Evolutionary conservation across 495 filamentous ascomycete genomes (phyloP).

Genomic region (Clavariopsis aquatica): DNA sequence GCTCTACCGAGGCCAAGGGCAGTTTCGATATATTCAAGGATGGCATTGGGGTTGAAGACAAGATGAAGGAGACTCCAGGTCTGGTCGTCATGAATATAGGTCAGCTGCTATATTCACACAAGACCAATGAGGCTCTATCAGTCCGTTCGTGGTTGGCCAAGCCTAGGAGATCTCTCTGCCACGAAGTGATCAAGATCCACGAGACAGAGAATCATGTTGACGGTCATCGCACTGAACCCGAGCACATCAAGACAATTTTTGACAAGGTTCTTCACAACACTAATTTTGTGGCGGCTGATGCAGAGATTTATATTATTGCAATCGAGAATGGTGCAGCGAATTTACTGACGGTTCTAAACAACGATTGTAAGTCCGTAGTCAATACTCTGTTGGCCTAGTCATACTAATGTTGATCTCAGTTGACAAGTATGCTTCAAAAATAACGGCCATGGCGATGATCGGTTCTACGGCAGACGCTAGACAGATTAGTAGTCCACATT

Average conservation of each 20-base stretch:
- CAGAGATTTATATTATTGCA: slow-evolving; percentile 45
- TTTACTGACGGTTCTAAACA: slow-evolving; percentile 29
- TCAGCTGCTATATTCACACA: slow-evolving; percentile 43
- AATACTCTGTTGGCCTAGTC: background rate
- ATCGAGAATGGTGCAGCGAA: slow-evolving; percentile 39
- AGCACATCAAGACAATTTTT: slow-evolving; percentile 43
- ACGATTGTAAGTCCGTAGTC: slow-evolving; percentile 27
- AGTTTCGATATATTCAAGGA: slow-evolving; percentile 8
- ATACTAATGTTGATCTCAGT: slow-evolving; percentile 3
- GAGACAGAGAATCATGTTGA: slow-evolving; percentile 37
- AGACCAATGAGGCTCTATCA: slow-evolving; percentile 35
- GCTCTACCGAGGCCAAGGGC: slow-evolving; percentile 8
- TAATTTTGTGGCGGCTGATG: slow-evolving; percentile 36
- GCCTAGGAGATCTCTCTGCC: slow-evolving; percentile 35
- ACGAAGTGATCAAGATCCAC: slow-evolving; percentile 26
- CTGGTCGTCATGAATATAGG: slow-evolving; percentile 46
- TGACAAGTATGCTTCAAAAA: slow-evolving; percentile 12
- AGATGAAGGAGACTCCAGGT: slow-evolving; percentile 37
- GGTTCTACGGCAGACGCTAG: background rate
- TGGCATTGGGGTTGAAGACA: slow-evolving; percentile 15
- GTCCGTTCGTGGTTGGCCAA: slow-evolving; percentile 37
- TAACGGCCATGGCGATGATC: slow-evolving; percentile 33
- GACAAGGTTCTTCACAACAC: slow-evolving; percentile 39
- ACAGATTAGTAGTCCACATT: slow-evolving; percentile 16
- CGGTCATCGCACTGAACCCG: slow-evolving; percentile 37